These are phyloP conservation scores for Neofusicoccum laricinum DNA, from an alignment of 2,329 filamentous ascomycete species.

Conservation along the genomic window DNA sequence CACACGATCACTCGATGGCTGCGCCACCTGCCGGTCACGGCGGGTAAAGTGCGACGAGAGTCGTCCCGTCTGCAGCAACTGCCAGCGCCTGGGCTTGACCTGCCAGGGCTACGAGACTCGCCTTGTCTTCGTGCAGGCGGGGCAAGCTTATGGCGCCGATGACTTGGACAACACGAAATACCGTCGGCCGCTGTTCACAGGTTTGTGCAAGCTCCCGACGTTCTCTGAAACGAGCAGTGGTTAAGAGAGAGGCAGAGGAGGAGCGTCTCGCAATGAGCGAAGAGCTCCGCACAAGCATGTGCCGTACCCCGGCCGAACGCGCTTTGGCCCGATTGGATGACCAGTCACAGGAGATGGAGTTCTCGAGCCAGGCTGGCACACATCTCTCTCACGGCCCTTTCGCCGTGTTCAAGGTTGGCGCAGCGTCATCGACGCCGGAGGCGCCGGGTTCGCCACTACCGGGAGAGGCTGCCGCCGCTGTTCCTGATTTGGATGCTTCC, in stretches of 20 bases:
- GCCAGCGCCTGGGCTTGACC: slow-evolving; percentile 9
- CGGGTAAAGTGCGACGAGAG: slow-evolving; percentile 19
- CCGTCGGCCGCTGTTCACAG: slow-evolving; percentile 19
- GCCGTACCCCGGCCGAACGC: not conserved
- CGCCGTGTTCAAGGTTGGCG: not conserved
- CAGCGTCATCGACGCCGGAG: too few species aligned
- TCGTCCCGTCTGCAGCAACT: slow-evolving; percentile 16
- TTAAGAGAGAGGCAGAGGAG: not conserved
- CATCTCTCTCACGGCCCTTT: not conserved
- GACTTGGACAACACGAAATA: not conserved
- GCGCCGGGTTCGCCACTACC: too few species aligned
- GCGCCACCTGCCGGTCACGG: slow-evolving; percentile 18
- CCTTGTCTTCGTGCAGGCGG: slow-evolving; percentile 13
- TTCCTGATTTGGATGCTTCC: not conserved
- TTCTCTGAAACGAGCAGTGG: not conserved
- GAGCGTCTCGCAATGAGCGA: not conserved
- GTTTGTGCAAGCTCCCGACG: not conserved
- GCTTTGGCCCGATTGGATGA: not conserved
- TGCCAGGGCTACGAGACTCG: slow-evolving; percentile 17
- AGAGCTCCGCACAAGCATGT: not conserved
- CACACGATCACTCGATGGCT: slow-evolving; percentile 19
- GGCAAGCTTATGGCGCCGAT: not conserved
- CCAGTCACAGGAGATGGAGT: not conserved
- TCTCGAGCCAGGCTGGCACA: not conserved
- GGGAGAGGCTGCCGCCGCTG: too few species aligned